Base-by-base conservation (phyloP, 768 basidiomycete species). In the Leccinum ochraceum region DNA sequence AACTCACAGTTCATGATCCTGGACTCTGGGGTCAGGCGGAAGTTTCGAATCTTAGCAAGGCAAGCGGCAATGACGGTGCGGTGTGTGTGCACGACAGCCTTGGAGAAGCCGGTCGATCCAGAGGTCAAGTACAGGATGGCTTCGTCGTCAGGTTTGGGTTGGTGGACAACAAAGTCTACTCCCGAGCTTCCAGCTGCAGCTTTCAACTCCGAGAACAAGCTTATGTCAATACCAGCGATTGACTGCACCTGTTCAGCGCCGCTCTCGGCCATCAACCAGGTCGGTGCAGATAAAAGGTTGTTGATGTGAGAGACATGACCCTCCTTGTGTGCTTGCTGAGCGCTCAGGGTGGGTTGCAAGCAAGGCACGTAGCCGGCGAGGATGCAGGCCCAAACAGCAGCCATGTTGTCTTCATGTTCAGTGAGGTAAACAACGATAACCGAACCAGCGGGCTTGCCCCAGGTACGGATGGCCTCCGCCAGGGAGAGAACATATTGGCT, bases 391-490 rank as follows among this genome's bases (percentile, higher is more conserved):
- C 72, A 74, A 5, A 74, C 57, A 6, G 72, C 73, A 3, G 62
- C 63, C 72, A 75, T 74, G 32, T 74, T 74, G 39, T 74, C 74
- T 51, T 74, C 72, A 30, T 74, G 72, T 48, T 74, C 74, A 0
- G 72, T 74, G 24, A 74, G 60, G 53, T 74, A 74, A 0, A 74
- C 62, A 8, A 75, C 61, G 1, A 75, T 10, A n/a, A 73, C 30
- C 1, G 72, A 67, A 0, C 72, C 72, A 3, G 56, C 5, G n/a
- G 73, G 73, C 36, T 66, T 74, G 3, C 57, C 63, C 73, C 66
- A 68, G 2, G 53, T 53, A 34, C 57, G 58, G 36, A 70, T 53
- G 14, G 71, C 71, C 6, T 60, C 60, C 26, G 66, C 70, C 0
- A 72, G 58, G 42, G 62, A 61, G 39, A 57, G 60, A 4, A 54